phyloP scores from a whole-genome alignment of 768 basidiomycete species.

The Symmetrospora coprosmae region DNA sequence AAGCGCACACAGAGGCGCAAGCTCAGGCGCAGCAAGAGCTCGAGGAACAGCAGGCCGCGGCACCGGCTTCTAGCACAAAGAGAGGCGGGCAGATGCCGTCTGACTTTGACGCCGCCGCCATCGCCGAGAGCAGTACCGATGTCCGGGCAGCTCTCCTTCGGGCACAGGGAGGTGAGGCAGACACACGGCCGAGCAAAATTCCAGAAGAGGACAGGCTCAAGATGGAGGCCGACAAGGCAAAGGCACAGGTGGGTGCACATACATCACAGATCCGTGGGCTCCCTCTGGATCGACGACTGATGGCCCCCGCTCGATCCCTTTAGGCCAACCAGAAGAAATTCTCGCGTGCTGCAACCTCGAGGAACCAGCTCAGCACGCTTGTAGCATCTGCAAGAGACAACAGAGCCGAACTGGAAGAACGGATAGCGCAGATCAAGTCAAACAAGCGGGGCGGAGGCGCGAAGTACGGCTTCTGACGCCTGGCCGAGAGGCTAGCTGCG shows the following conservation, averaged over 20 bases:
- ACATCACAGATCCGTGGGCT: too few relatives aligned
- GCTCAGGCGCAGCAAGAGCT: neutral
- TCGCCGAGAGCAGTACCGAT: neutral
- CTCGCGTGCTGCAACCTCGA: constrained; percentile 9
- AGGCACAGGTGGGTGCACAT: too few relatives aligned
- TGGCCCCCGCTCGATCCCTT: too few relatives aligned
- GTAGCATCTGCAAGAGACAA: constrained; percentile 5
- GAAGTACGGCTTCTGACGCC: constrained; percentile 23
- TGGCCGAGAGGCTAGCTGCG: too few relatives aligned
- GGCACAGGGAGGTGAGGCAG: neutral
- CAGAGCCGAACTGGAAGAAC: constrained; percentile 20
- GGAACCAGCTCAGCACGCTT: constrained; percentile 20
- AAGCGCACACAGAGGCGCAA: neutral
- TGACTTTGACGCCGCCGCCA: neutral
- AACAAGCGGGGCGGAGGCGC: constrained; percentile 23
- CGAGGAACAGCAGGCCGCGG: neutral
- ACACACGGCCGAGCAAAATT: neutral
- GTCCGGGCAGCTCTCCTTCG: neutral
- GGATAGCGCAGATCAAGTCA: constrained; percentile 20
- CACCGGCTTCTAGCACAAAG: too few relatives aligned
- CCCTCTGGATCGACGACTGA: too few relatives aligned
- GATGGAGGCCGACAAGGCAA: constrained; percentile 10
- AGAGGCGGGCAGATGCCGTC: neutral
- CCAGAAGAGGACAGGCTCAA: constrained; percentile 7
- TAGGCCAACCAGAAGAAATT: constrained; percentile 14